Base-by-base conservation (phyloP, 2,329 filamentous ascomycete genomes). In the Dactylellina leptospora region DNA sequence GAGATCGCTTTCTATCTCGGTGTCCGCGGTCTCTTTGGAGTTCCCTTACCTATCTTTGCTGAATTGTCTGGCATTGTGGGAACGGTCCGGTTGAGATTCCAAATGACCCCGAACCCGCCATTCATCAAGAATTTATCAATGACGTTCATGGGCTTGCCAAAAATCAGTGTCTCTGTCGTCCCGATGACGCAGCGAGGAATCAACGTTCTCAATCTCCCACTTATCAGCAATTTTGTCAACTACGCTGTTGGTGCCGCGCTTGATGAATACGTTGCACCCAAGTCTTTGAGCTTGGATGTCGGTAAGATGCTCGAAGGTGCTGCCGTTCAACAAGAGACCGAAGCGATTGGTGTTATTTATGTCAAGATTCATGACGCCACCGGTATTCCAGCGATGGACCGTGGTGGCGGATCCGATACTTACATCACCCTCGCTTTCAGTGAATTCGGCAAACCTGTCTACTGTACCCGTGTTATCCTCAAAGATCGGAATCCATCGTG, bases 191-290 rank as follows among this genome's bases (percentile, higher is more conserved):
- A 95, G 78, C 89, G 87, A 75, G 93, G 92, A 1, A 88, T 96
- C 72, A 97, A 97, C 76, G 87, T 97, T 47, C 82, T 97, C 23
- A 96, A 97, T 76, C 82, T 97, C 8, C 93, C 93, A 0, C 80
- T 97, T 36, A 97, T 97, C 76, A 96, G 91, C 11, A 96, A 96
- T 77, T 97, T 99, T 78, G 93, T 97, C 80, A 96, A 97, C 80
- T 96, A 93, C 81, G 92, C 93, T 3, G 96, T 97, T 76, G 88
- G 88, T 36, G 88, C 95, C 0, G 92, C 93, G 0, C 90, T 90
- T 1, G 90, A 88, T 78, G 90, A 96, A 85, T 97, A 97, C 74
- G 92, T 97, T 23, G 93, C 93, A 1, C 93, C 93, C 6, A 97
- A 97, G 81, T 95, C 89, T 9, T 89, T 97, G 89, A 75, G 91